phyloP scores from a whole-genome alignment of 148 eudicot genomes.

The Nepenthes mirabilis region DNA sequence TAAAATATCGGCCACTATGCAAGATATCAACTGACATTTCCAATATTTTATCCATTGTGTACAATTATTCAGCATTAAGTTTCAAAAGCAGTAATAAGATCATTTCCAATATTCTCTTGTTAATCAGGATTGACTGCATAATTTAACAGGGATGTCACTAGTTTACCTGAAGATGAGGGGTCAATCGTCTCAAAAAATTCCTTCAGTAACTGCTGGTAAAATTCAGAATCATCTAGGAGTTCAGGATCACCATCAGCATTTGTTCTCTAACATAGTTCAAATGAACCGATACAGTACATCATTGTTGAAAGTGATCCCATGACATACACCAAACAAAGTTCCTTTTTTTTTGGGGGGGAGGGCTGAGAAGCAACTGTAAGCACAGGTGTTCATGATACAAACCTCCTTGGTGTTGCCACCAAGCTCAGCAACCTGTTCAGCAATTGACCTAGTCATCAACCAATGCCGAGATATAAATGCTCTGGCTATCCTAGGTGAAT shows the following conservation, averaged over 20 bases:
- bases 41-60: too few species aligned
- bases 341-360: too few species aligned
- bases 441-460: not conserved
- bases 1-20: too few species aligned
- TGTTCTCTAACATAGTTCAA: slow-evolving; percentile 19
- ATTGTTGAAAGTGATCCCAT: not conserved
- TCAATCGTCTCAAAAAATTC: slow-evolving; percentile 80
- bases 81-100: too few species aligned
- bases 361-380: not conserved
- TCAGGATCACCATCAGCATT: slow-evolving; percentile 74
- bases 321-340: not conserved
- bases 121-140: not conserved
- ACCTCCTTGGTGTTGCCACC: slow-evolving; percentile 40
- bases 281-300: not conserved
- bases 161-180: slow-evolving; percentile 56
- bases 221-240: slow-evolving; percentile 74
- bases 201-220: slow-evolving; percentile 76
- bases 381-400: not conserved
- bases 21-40: too few species aligned
- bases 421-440: slow-evolving; percentile 34
- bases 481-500: not conserved
- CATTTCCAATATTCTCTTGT: not conserved
- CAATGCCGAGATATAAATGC: not conserved
- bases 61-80: too few species aligned
- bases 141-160: not conserved